phyloP scores from a whole-genome alignment of 345 rosid genomes.

The Microcos paniculata region DNA sequence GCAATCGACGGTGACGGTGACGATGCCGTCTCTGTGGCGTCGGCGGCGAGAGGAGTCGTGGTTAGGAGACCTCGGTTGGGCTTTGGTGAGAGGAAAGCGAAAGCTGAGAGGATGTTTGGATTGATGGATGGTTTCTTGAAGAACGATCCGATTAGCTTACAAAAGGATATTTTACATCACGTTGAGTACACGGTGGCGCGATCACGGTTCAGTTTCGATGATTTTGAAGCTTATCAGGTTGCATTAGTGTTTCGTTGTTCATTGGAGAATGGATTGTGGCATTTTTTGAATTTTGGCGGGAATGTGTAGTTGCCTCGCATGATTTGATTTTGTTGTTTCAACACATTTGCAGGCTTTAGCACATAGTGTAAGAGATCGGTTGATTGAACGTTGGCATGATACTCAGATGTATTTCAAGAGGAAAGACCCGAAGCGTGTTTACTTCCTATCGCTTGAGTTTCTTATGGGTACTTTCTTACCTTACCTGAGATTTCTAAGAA shows the following conservation, averaged over 20 bases:
- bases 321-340: slow-evolving; percentile 4
- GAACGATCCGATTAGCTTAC: slow-evolving; percentile 39
- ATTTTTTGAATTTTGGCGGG: slow-evolving; percentile 30
- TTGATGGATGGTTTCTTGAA: slow-evolving; percentile 44
- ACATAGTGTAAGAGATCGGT: slow-evolving; percentile 45
- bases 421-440: slow-evolving; percentile 49
- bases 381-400: slow-evolving; percentile 54
- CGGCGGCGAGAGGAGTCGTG: slow-evolving; percentile 26
- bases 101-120: slow-evolving; percentile 44
- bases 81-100: slow-evolving; percentile 21
- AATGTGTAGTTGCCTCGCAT: not conserved
- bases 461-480: slow-evolving; percentile 40
- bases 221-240: slow-evolving; percentile 57
- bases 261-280: not conserved
- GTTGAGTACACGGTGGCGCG: slow-evolving; percentile 47
- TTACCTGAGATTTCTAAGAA: not conserved
- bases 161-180: slow-evolving; percentile 42
- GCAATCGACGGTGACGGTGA: slow-evolving; percentile 32
- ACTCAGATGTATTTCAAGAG: slow-evolving; percentile 44
- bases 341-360: slow-evolving; percentile 37
- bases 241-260: not conserved
- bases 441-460: slow-evolving; percentile 51
- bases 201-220: slow-evolving; percentile 45
- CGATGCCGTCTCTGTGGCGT: slow-evolving; percentile 12
- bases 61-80: slow-evolving; percentile 26